These are phyloP conservation scores for Toxicodendron radicans DNA, from an alignment of 345 rosid species.

Conservation along the genomic window DNA sequence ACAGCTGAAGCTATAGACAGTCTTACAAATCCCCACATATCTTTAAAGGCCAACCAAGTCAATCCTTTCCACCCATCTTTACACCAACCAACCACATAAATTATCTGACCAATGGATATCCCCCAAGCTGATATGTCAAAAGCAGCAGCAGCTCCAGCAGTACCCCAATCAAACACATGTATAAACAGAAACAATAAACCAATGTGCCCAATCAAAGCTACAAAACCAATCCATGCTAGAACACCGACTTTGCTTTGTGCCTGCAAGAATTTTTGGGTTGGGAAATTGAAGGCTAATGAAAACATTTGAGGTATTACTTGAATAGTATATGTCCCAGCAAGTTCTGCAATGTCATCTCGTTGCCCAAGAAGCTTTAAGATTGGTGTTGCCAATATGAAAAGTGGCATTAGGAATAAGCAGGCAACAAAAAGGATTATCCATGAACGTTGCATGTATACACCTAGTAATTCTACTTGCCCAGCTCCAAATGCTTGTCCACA, in stretches of 20 bases:
- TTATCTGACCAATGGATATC: conserved; percentile 62
- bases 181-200: conserved; percentile 53
- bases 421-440: conserved; percentile 71
- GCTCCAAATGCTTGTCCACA: conserved; percentile 98
- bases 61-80: conserved; percentile 82
- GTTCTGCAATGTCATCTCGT: conserved; percentile 60
- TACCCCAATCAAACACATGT: conserved; percentile 67
- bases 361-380: conserved; percentile 71
- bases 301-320: conserved; percentile 91
- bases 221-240: conserved; percentile 82
- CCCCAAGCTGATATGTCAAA: conserved; percentile 77
- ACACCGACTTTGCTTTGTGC: conserved; percentile 82
- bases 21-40: conserved; percentile 71
- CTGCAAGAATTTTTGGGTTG: conserved; percentile 85
- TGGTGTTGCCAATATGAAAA: conserved; percentile 75
- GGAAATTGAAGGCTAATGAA: conserved; percentile 80
- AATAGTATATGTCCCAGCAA: conserved; percentile 66
- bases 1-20: conserved; percentile 95
- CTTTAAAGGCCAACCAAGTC: conserved; percentile 86
- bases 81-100: conserved; percentile 85
- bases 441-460: conserved; percentile 94
- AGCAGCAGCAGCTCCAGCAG: conserved; percentile 79
- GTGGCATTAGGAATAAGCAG: conserved; percentile 64
- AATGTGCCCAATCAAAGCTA: conserved; percentile 52
- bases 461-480: conserved; percentile 69